phyloP scores from a whole-genome alignment of 768 basidiomycete genomes.

The Auricularia sp. region DNA sequence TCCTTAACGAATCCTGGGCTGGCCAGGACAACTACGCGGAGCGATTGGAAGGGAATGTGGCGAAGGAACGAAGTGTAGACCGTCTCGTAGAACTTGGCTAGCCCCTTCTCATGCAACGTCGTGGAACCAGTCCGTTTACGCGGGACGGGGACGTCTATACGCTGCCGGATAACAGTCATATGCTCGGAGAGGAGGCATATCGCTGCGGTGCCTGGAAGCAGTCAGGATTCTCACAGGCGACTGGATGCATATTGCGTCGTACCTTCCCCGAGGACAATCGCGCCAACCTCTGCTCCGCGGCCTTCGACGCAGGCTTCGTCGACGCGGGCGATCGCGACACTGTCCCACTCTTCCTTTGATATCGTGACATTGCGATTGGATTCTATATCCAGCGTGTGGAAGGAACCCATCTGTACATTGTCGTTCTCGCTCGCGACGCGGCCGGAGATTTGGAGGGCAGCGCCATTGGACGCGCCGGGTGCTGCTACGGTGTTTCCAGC shows the following conservation, averaged over 20 bases:
- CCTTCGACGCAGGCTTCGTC: slow-evolving; percentile 89
- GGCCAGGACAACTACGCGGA: slow-evolving; percentile 90
- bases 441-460: slow-evolving; percentile 74
- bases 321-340: slow-evolving; percentile 69
- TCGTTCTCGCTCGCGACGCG: slow-evolving; percentile 77
- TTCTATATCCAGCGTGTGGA: slow-evolving; percentile 91
- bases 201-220: slow-evolving; percentile 58
- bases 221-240: not conserved
- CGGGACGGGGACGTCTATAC: slow-evolving; percentile 82
- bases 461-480: slow-evolving; percentile 21
- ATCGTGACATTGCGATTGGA: slow-evolving; percentile 83
- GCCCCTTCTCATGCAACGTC: slow-evolving; percentile 87
- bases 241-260: too few relatives aligned
- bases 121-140: slow-evolving; percentile 77
- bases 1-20: slow-evolving; percentile 96
- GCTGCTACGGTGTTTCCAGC: slow-evolving; percentile 34
- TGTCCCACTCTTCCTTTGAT: slow-evolving; percentile 93
- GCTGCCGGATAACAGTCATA: slow-evolving; percentile 88
- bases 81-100: slow-evolving; percentile 71
- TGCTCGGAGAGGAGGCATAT: slow-evolving; percentile 94
- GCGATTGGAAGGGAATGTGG: slow-evolving; percentile 76
- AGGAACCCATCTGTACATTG: slow-evolving; percentile 86
- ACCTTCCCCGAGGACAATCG: slow-evolving; percentile 91
- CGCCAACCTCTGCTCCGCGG: slow-evolving; percentile 90
- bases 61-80: slow-evolving; percentile 81